phyloP scores from a whole-genome alignment of 352 stramenopile species.

The Phytophthora litchii region DNA sequence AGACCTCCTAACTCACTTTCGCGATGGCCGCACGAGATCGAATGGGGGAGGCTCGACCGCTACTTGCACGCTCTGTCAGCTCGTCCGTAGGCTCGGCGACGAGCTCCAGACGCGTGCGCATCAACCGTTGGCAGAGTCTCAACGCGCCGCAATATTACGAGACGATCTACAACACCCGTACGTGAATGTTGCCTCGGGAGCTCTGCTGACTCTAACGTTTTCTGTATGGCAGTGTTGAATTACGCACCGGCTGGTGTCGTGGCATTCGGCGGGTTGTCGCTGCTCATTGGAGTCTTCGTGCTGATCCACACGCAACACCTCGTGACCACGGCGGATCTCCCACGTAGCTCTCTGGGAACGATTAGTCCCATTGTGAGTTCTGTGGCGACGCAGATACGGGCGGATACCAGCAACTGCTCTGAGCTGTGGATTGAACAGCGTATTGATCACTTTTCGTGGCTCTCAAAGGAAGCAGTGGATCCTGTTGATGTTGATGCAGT shows the following conservation, averaged over 20 bases:
- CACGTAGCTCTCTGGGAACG: conserved; percentile 39
- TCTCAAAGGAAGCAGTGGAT: conserved; percentile 32
- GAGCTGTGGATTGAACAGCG: conserved; percentile 88
- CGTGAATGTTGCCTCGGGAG: not conserved
- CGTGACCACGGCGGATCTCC: conserved; percentile 47
- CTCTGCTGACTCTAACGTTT: conserved; percentile 1
- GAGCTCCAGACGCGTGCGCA: conserved; percentile 34
- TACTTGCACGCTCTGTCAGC: conserved; percentile 31
- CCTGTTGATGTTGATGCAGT: conserved; percentile 2
- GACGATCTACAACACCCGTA: conserved; percentile 41
- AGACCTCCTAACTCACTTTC: not conserved
- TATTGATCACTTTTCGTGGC: conserved; percentile 91
- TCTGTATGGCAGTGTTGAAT: conserved; percentile 25
- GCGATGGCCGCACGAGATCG: conserved; percentile 7
- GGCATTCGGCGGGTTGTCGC: conserved; percentile 46
- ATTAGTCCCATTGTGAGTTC: conserved; percentile 8
- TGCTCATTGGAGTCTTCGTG: conserved; percentile 69
- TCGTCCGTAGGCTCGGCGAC: conserved; percentile 31
- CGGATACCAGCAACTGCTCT: conserved; percentile 76
- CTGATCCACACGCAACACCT: conserved; percentile 76
- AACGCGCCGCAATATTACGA: conserved; percentile 43
- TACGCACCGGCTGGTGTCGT: conserved; percentile 57
- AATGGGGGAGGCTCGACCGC: conserved; percentile 27
- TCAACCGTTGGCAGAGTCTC: conserved; percentile 35
- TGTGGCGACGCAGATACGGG: conserved; percentile 25